These are phyloP conservation scores for Aspergillus cavernicola DNA, from an alignment of 495 filamentous ascomycete species.

Conservation along the genomic window DNA sequence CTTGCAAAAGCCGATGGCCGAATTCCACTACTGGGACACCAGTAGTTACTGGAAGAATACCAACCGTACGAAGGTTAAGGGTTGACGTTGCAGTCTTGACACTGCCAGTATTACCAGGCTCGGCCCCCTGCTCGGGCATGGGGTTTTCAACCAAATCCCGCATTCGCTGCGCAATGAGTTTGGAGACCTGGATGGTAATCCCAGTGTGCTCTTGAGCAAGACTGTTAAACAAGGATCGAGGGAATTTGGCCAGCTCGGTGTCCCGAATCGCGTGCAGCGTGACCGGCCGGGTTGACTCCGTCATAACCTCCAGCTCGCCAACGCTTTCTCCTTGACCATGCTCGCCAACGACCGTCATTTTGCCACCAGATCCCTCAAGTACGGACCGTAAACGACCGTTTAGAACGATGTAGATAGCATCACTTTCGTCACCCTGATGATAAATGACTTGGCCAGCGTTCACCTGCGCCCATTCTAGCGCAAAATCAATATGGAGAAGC, in stretches of 20 bases:
- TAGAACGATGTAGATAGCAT: constrained; percentile 96
- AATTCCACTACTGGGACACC: constrained; percentile 96
- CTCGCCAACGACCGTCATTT: constrained; percentile 86
- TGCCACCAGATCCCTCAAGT: constrained; percentile 70
- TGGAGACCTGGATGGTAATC: constrained; percentile 98
- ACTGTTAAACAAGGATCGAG: constrained; percentile 94
- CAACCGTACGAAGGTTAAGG: constrained; percentile 87
- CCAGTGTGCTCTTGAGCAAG: constrained; percentile 94
- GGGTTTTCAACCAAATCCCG: constrained; percentile 79
- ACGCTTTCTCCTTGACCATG: constrained; percentile 97
- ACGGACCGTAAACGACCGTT: constrained; percentile 85
- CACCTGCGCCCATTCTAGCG: constrained; percentile 96
- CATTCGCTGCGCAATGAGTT: constrained; percentile 96
- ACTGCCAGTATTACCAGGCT: constrained; percentile 53
- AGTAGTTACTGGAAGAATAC: constrained; percentile 83
- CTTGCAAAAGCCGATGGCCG: constrained; percentile 80
- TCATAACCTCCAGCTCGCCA: constrained; percentile 95
- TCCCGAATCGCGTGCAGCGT: constrained; percentile 95
- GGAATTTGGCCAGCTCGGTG: constrained; percentile 93
- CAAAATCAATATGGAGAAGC: constrained; percentile 96
- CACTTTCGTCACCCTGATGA: constrained; percentile 91
- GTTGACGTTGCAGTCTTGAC: constrained; percentile 77
- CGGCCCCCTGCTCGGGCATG: constrained; percentile 59
- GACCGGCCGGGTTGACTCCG: constrained; percentile 81
- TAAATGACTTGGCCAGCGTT: constrained; percentile 92